Conservation (phyloP, 768 basidiomycete genomes). For the Tricholoma sp. region DNA sequence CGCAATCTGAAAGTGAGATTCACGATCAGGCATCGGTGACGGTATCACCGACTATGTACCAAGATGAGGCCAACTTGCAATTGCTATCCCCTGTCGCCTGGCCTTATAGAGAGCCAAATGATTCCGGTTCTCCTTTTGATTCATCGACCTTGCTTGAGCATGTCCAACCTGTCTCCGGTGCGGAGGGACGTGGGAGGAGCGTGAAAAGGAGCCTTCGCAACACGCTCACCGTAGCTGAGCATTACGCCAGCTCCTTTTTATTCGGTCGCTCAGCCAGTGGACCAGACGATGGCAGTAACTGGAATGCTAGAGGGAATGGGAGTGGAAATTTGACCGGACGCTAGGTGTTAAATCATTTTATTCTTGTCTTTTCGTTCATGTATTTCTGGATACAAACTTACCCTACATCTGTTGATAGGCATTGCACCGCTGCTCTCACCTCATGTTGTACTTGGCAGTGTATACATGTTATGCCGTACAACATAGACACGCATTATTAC, state of each 20-base stretch:
- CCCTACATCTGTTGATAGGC: conserved; percentile 2
- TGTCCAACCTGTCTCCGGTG: conserved; percentile 25
- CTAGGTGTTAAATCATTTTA: conserved; percentile 1
- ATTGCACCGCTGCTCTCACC: conserved; percentile 1
- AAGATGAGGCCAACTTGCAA: not conserved
- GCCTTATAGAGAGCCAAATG: conserved; percentile 40
- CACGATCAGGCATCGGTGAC: not conserved
- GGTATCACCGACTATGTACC: not conserved
- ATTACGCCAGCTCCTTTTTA: conserved; percentile 59
- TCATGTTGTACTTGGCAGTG: not conserved
- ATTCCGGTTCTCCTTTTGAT: conserved; percentile 25
- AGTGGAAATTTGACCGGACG: conserved; percentile 8
- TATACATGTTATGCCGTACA: not conserved
- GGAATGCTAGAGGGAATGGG: conserved; percentile 8
- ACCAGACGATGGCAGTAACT: conserved; percentile 11
- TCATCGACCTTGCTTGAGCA: conserved; percentile 34
- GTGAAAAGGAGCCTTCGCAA: conserved; percentile 63
- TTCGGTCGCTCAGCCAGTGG: conserved; percentile 48
- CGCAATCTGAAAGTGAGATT: not conserved
- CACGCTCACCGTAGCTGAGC: conserved; percentile 65
- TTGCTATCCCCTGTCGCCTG: conserved; percentile 20
- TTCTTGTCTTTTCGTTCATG: not conserved
- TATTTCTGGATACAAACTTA: not conserved
- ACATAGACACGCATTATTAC: not conserved
- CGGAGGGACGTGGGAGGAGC: conserved; percentile 50